Percentiles rank a stretch among this genome's conserved stretches.
phyloP scores from a whole-genome alignment of 257 asterid genomes.

The Euphrasia confusa region DNA sequence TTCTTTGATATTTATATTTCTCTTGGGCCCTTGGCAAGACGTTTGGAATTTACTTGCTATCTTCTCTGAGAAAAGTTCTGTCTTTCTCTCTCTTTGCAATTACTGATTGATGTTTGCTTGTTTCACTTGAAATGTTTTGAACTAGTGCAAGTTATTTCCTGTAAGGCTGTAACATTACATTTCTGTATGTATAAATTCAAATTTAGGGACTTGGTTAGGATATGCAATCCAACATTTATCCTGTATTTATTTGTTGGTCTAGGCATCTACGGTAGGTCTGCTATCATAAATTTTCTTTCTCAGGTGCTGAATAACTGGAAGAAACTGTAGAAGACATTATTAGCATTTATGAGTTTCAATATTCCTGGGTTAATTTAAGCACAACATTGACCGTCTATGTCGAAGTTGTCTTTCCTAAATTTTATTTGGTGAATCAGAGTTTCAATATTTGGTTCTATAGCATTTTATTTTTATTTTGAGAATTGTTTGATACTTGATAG shows the following conservation, averaged over 20 bases:
- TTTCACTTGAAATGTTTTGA: neutral
- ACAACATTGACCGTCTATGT: neutral
- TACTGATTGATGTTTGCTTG: slow-evolving; percentile 8
- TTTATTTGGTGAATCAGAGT: neutral
- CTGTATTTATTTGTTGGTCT: too few species aligned
- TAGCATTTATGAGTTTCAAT: neutral
- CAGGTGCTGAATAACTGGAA: neutral
- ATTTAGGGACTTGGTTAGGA: neutral
- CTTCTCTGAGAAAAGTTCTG: neutral
- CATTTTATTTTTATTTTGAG: slow-evolving; percentile 20
- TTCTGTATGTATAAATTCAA: slow-evolving; percentile 2
- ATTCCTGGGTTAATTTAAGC: neutral
- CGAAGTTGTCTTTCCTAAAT: slow-evolving; percentile 1
- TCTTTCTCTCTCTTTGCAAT: neutral
- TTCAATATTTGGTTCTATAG: neutral
- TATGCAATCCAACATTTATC: too few species aligned
- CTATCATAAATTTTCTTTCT: too few species aligned
- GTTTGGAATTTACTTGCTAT: slow-evolving; percentile 1
- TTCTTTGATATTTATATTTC: slow-evolving; percentile 3
- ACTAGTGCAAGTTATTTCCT: slow-evolving; percentile 2
- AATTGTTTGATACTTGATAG: neutral
- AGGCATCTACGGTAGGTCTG: too few species aligned
- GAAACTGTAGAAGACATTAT: neutral
- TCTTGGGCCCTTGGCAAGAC: neutral
- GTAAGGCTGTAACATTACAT: neutral